Evolutionary conservation across 106 monocot species (phyloP), one percentile per base, ranked within the genome.

Genomic region (Narthecium ossifragum): DNA sequence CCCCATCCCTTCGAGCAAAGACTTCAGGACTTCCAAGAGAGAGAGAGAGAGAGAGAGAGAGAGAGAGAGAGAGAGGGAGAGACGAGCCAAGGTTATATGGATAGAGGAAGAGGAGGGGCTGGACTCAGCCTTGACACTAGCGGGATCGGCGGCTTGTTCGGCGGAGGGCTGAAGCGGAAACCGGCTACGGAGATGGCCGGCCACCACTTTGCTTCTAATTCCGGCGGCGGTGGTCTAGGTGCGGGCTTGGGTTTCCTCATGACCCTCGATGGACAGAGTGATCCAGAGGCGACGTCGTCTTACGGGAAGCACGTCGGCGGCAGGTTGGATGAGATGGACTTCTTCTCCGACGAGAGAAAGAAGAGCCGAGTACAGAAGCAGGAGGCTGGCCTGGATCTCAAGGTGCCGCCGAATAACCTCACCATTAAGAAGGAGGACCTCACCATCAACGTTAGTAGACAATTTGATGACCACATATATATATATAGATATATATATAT

Each of bases 1-100:
- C 60, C 58, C 26, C 46, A 3, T 73, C 67, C 31, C 74, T 33
- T 48, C 64, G 31, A 25, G n/a, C n/a, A 49, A 73, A 80, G 79
- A 65, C 75, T 78, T 82, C 79, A 46, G 34, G 57, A 4, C 11
- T 46, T 8, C 26, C 23, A 33, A 56, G 8, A 55, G 11, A 47
- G 17, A 10, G 17, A 7, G 8, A n/a, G 10, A 33, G 45, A 12
- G 50, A 31, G 2, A 29, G 29, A 2, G 11, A 22, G 10, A 30
- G 23, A 20, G 24, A 60, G 5, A 29, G 12, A 51, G 50, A n/a
- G n/a, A n/a, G n/a, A n/a, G n/a, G n/a, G n/a, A n/a, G n/a, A n/a
- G n/a, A n/a, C n/a, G n/a, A n/a, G n/a, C n/a, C n/a, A n/a, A n/a
- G n/a, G n/a, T 29, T 30, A 30, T 51, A 70, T 75, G 73, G 76